Base-by-base conservation (phyloP, 2,329 filamentous ascomycete species). In the Byssoonygena ceratinophila region DNA sequence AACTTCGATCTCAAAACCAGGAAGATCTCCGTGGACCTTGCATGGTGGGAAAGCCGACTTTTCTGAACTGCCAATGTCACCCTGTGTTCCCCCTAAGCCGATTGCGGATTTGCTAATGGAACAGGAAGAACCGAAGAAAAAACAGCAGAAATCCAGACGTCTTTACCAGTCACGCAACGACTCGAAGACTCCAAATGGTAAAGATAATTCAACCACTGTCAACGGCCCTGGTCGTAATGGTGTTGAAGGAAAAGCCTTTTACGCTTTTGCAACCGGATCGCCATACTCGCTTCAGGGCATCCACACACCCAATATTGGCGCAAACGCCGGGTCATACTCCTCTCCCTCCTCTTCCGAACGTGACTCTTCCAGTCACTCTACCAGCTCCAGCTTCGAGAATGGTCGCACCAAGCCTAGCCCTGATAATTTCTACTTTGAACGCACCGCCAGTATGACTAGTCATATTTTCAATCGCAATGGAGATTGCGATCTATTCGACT, bases 121-220 rank as follows among this genome's bases (percentile, higher is more conserved):
- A 32, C 50, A 48, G 16, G 54, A 45, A 23, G 46, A 53, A 27
- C n/a, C 44, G 4, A 56, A 40, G 39, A 53, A 51, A 23, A 51
- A 48, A n/a, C 25, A 45, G 2, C 54, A 56, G 16, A 48, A 52
- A 37, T 56, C 54, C 32, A 51, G 54, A 20, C 51, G 54, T 25
- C 51, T 56, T 34, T 56, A 56, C 25, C 54, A 54, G 18, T 43
- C 45, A 18, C 40, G 40, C 27, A 20, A 29, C n/a, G 43, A 46
- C 29, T 14, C 32, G 7, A 52, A 32, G 20, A 2, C 34, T 29
- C 12, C 25, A 5, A 44, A 27, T 16, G 18, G 31, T 11, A 39
- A 43, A n/a, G 29, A 44, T 34, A 29, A 29, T 1, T 1, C 31
- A 11, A 20, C 18, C n/a, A 18, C 37, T 25, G 14, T 2, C 31